phyloP scores from a whole-genome alignment of 371 early-diverging fungal genomes.

The Mucor sp. region DNA sequence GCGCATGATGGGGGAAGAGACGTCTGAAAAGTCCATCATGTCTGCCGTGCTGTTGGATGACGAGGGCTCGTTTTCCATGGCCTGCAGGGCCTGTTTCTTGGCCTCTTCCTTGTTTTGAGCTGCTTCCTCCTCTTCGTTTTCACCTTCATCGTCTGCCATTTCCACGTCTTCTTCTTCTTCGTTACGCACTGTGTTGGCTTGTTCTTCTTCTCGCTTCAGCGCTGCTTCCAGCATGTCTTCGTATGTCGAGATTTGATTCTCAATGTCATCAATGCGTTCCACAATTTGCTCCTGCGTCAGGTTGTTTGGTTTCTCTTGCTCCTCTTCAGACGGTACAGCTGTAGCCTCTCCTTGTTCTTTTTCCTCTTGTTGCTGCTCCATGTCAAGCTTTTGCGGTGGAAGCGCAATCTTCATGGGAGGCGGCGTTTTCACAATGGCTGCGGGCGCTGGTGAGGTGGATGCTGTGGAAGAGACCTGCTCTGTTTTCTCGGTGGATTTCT shows the following conservation, averaged over 20 bases:
- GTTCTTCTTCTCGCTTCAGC: conserved; percentile 22
- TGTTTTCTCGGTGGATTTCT: background rate
- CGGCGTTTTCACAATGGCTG: background rate
- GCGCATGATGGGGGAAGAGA: conserved; percentile 32
- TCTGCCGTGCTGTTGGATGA: conserved; percentile 16
- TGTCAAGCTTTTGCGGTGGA: background rate
- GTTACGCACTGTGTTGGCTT: background rate
- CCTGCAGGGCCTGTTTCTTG: conserved; percentile 45
- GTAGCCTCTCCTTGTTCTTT: background rate
- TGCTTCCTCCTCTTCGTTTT: conserved; percentile 25
- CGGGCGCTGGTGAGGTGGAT: background rate
- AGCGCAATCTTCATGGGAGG: conserved; percentile 13
- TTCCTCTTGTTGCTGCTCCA: background rate
- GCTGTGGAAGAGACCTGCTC: conserved; percentile 7
- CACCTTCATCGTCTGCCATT: conserved; percentile 22
- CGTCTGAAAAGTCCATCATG: conserved; percentile 23
- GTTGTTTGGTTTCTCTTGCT: background rate
- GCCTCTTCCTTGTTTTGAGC: conserved; percentile 34
- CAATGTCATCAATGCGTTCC: conserved; percentile 53
- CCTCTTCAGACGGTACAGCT: no score
- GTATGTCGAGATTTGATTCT: conserved; percentile 48
- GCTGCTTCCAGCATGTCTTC: conserved; percentile 46
- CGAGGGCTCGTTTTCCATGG: conserved; percentile 32
- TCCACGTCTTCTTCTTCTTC: conserved; percentile 12
- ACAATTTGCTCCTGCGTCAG: conserved; percentile 54